These are phyloP conservation scores for Prunus campanulata DNA, from an alignment of 306 rosid species.

Conservation along the genomic window DNA sequence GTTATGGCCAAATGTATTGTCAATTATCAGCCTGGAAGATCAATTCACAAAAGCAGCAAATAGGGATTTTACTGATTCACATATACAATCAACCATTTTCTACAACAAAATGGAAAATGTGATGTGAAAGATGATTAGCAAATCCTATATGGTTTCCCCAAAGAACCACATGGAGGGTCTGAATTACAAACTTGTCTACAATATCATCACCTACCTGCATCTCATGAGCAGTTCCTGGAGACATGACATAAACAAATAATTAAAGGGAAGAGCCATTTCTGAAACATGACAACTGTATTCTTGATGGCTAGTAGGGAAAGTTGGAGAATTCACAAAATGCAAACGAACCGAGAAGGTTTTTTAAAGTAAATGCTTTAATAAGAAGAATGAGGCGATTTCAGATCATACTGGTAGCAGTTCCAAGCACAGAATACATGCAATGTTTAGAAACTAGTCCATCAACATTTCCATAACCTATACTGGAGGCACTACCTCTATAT, in stretches of 20 bases:
- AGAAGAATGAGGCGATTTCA: not conserved
- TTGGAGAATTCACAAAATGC: no score
- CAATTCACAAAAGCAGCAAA: not conserved
- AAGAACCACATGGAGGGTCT: no score
- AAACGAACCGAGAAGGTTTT: no score
- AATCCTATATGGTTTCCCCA: not conserved
- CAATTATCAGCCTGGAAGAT: not conserved
- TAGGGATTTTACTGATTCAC: not conserved
- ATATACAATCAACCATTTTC: not conserved
- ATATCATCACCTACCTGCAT: no score
- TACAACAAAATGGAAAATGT: not conserved
- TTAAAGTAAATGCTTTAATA: no score
- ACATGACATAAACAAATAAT: no score
- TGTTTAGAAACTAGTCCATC: not conserved
- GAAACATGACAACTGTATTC: no score
- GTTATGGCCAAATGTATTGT: not conserved
- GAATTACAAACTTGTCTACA: no score
- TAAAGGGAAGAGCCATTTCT: no score
- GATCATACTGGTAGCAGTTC: not conserved
- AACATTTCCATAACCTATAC: not conserved
- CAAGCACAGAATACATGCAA: not conserved
- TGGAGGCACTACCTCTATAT: not conserved
- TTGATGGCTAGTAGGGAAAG: no score
- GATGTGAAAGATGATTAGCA: not conserved
- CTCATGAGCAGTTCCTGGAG: no score